Evolutionary conservation across 805 yeast species (phyloP), one percentile per base, ranked within the genome.

Genomic region (Saturnispora sanitii): DNA sequence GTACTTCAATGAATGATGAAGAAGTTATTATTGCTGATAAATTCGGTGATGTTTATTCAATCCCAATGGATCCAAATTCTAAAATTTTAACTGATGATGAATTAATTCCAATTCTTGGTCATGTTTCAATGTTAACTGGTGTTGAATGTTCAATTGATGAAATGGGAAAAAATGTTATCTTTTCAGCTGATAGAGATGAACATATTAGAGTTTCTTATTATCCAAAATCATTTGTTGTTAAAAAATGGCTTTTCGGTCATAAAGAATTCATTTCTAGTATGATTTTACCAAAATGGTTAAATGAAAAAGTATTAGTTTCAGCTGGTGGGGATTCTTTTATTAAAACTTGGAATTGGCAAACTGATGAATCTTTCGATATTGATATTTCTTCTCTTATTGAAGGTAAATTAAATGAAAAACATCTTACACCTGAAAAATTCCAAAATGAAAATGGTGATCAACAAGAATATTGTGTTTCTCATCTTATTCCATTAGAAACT

Each of bases 51-150:
- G 96, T 87, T 5, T 92, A 84, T 57, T 58, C 70, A 1, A 65
- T 85, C 29, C 62, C 70, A 2, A 61, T 77, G 22, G 63, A 62
- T n/a, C n/a, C 30, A 18, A 55, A 57, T 12, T 50, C 58, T 3
- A 61, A 52, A 1, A 51, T 70, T 1, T 57, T 63, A 2, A 39
- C 39, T 33, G 58, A 53, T 30, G 68, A 69, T 4, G 73, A 71
- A 35, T 57, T 75, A 33, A 71, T 66, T 29, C 96, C 96, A 2
- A 68, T 90, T 6, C 64, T 90, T 40, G 99, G 99, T 6, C 99
- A 92, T 61, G 97, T 92, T 4, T 88, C 96, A 3, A 86, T 92
- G 96, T 71, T 92, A 45, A 82, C 94, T n/a, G 86, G 79, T 47
- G 71, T 88, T 2, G 54, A 68, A 22, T 64, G 77, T 21, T 66